Conservation (phyloP, 192 early-diverging fungal genomes). For the Backusella mclennaniae region DNA sequence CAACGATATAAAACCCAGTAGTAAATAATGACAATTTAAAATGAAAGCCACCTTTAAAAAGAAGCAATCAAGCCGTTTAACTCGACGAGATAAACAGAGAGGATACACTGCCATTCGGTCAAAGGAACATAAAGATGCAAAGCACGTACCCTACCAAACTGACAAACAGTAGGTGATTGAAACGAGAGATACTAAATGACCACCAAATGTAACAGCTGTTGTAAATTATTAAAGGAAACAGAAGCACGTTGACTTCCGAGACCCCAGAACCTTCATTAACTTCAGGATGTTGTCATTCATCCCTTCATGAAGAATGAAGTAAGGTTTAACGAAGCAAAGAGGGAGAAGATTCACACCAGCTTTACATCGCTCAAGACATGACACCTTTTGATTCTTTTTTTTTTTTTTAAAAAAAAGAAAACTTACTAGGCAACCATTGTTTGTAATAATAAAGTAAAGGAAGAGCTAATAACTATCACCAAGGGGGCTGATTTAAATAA, state of each 20-base stretch:
- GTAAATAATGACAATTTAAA: background rate
- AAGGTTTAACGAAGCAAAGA: background rate
- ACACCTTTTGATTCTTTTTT: background rate
- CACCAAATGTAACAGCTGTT: background rate
- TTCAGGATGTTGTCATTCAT: slow-evolving; percentile 6
- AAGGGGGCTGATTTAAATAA: background rate
- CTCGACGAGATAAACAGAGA: background rate
- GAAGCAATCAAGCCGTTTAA: background rate
- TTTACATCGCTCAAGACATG: background rate
- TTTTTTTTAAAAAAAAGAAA: background rate
- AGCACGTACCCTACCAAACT: background rate
- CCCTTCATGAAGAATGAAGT: slow-evolving; percentile 1
- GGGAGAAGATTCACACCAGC: background rate
- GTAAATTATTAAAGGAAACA: background rate
- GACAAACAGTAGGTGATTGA: background rate
- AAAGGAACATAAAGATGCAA: background rate
- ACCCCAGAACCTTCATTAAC: background rate
- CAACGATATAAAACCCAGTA: background rate
- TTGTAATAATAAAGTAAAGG: background rate
- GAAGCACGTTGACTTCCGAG: background rate
- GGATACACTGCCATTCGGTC: background rate
- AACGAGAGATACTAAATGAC: background rate
- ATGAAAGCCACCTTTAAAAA: too few relatives aligned
- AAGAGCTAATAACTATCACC: background rate
- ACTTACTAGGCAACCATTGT: background rate